Conservation (phyloP, 2,329 filamentous ascomycete genomes). For the Chaetomium sp. region DNA sequence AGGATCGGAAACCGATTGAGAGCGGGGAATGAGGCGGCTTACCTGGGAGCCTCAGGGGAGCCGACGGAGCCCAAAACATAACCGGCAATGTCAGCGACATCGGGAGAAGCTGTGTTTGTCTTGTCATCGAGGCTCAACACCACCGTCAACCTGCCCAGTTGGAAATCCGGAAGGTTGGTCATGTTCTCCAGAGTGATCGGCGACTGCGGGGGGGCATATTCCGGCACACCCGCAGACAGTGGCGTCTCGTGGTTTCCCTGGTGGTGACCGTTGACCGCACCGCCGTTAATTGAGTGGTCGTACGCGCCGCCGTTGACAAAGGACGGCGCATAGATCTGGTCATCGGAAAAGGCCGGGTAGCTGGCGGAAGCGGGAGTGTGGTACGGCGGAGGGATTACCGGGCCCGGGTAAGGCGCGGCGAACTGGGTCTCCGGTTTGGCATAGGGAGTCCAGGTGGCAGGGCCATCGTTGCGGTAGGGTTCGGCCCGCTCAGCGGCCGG, state of each 20-base stretch:
- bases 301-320: constrained; percentile 30
- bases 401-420: constrained; percentile 23
- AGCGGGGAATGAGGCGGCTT: background rate
- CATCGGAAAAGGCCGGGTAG: constrained; percentile 25
- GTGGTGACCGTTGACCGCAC: constrained; percentile 34
- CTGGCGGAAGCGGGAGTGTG: constrained; percentile 22
- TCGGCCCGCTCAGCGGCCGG: constrained; percentile 64
- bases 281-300: constrained; percentile 27
- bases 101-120: background rate
- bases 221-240: constrained; percentile 57
- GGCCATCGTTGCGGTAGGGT: constrained; percentile 67
- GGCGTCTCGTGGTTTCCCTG: constrained; percentile 38
- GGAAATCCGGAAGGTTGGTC: constrained; percentile 28
- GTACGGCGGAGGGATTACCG: constrained; percentile 22
- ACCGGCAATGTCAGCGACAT: constrained; percentile 10
- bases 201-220: constrained; percentile 45
- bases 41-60: constrained; percentile 10
- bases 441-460: constrained; percentile 33
- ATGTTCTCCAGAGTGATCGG: constrained; percentile 28
- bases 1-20: too few relatives aligned
- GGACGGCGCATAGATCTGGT: constrained; percentile 26
- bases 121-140: constrained; percentile 20
- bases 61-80: constrained; percentile 8
- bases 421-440: constrained; percentile 21
- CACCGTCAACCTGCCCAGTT: constrained; percentile 28